Evolutionary conservation across 139 green algal species (phyloP).

Genomic region (Chlamydomonas urium): DNA sequence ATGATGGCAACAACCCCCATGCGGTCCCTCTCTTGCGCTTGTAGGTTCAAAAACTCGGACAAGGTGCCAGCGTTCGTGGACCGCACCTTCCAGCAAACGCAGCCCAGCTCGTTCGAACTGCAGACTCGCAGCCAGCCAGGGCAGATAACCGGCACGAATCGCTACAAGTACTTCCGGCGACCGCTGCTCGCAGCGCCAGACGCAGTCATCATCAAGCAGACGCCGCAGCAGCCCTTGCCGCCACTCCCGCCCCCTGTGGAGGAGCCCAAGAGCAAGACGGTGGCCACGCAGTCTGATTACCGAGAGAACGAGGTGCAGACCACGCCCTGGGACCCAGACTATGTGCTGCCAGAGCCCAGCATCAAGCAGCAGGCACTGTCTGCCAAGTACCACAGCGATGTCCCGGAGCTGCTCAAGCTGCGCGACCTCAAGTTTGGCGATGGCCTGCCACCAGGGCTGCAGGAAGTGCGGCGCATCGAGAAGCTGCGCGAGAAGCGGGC

Average conservation of each 20-base stretch:
- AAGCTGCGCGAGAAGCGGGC: slow-evolving; percentile 67
- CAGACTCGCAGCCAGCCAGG: slow-evolving; percentile 2
- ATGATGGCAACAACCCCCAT: no score
- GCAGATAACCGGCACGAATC: slow-evolving; percentile 38
- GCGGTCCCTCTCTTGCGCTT: not conserved
- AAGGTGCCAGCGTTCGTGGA: slow-evolving; percentile 57
- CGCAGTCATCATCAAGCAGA: slow-evolving; percentile 29
- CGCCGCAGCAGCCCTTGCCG: slow-evolving; percentile 3
- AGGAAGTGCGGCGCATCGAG: slow-evolving; percentile 20
- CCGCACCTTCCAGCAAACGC: slow-evolving; percentile 36
- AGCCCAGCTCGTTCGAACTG: slow-evolving; percentile 13
- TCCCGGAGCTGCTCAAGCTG: slow-evolving; percentile 68
- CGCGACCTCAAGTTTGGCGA: slow-evolving; percentile 58
- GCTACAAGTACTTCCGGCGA: slow-evolving; percentile 51
- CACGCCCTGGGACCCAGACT: slow-evolving; percentile 58
- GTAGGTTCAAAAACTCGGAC: slow-evolving; percentile 58
- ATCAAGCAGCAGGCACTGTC: slow-evolving; percentile 56
- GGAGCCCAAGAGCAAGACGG: slow-evolving; percentile 32
- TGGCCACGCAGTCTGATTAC: slow-evolving; percentile 74
- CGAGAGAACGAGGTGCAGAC: slow-evolving; percentile 76
- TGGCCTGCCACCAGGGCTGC: slow-evolving; percentile 55
- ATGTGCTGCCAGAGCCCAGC: slow-evolving; percentile 39
- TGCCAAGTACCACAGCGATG: slow-evolving; percentile 40
- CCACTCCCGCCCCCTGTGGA: not conserved
- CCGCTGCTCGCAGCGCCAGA: slow-evolving; percentile 23